Evolutionary conservation across 2,329 filamentous ascomycete genomes (phyloP).

Genomic region (Alternaria ventricosa): DNA sequence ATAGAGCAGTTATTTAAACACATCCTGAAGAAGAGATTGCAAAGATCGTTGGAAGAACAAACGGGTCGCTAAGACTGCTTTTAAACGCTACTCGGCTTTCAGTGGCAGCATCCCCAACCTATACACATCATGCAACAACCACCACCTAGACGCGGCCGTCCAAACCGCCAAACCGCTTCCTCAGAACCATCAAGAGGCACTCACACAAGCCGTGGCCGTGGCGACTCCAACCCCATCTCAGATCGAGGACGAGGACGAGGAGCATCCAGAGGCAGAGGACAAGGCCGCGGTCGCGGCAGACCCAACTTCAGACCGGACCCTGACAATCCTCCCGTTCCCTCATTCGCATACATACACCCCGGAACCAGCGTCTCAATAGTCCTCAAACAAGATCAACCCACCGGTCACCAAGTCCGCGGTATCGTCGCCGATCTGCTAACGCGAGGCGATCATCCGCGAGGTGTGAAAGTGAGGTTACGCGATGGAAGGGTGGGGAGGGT

Average conservation of each 20-base stretch:
- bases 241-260: constrained; percentile 12
- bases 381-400: constrained; percentile 77
- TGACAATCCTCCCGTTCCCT: constrained; percentile 29
- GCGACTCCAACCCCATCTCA: not conserved
- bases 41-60: not conserved
- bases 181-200: constrained; percentile 6
- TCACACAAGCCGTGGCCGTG: not conserved
- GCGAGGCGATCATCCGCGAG: constrained; percentile 74
- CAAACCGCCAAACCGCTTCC: constrained; percentile 38
- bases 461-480: constrained; percentile 77
- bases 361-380: constrained; percentile 74
- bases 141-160: constrained; percentile 23
- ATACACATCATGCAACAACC: not conserved
- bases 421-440: constrained; percentile 72
- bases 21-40: not conserved
- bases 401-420: constrained; percentile 73
- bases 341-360: constrained; percentile 53
- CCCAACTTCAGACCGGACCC: constrained; percentile 6
- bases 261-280: constrained; percentile 1
- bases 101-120: not conserved
- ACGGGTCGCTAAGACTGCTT: not conserved
- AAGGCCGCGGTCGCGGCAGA: constrained; percentile 13
- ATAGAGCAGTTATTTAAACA: not conserved
- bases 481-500: constrained; percentile 78
- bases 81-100: not conserved